Conservation (phyloP, 768 basidiomycete genomes). For the Cyclocybe cylindracea region DNA sequence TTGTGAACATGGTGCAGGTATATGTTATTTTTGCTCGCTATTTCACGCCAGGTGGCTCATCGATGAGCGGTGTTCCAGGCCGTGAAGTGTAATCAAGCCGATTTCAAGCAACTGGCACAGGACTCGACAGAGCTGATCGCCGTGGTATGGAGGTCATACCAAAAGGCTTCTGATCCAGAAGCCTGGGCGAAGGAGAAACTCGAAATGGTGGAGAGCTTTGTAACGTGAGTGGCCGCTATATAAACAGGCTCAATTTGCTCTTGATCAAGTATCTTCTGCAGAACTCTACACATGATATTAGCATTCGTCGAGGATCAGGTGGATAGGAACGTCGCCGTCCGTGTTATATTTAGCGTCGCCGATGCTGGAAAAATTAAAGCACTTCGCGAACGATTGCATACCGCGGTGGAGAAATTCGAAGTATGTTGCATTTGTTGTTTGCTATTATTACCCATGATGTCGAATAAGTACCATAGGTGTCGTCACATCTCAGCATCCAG, state of each 20-base stretch:
- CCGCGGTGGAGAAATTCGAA: slow-evolving; percentile 12
- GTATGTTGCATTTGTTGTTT: background rate
- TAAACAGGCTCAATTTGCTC: too few relatives aligned
- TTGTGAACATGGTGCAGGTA: slow-evolving; percentile 18
- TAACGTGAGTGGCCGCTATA: background rate
- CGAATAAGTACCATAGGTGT: slow-evolving; percentile 2
- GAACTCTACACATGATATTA: slow-evolving; percentile 10
- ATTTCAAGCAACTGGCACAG: slow-evolving; percentile 12
- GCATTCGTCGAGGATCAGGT: slow-evolving; percentile 6
- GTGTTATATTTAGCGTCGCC: slow-evolving; percentile 3
- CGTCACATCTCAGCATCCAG: slow-evolving; percentile 12
- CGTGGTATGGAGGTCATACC: slow-evolving; percentile 11
- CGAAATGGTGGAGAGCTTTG: slow-evolving; percentile 6
- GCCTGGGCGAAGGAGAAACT: slow-evolving; percentile 13
- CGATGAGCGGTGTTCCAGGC: background rate
- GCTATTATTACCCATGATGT: background rate
- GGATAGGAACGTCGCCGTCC: background rate
- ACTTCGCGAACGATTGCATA: slow-evolving; percentile 11
- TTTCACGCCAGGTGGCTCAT: background rate
- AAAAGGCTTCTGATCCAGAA: slow-evolving; percentile 3
- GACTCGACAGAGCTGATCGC: slow-evolving; percentile 10
- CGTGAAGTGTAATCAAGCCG: slow-evolving; percentile 16
- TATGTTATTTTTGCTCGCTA: background rate
- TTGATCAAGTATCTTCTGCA: background rate
- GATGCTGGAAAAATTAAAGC: slow-evolving; percentile 9